Evolutionary conservation across 2,329 filamentous ascomycete genomes (phyloP), one percentile per base, ranked within the genome.

Genomic region (Xylariaceae sp.): DNA sequence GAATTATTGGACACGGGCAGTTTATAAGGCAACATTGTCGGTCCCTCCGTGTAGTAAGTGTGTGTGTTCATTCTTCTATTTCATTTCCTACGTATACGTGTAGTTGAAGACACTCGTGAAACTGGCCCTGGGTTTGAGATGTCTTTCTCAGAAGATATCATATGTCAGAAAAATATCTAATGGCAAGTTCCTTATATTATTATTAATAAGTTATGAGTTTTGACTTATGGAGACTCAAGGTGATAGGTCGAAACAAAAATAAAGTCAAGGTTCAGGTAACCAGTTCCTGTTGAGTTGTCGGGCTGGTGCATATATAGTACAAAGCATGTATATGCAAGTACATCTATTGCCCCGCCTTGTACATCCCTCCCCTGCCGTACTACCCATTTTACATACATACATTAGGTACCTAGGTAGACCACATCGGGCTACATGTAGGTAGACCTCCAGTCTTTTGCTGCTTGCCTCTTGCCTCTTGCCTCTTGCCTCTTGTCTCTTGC

Each of bases 61-160:
- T 26, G 23, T 26, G 23, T 26, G 23, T 26, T 26, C 23, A 26
- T 26, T 26, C 23, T 26, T n/a, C n/a, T n/a, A n/a, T n/a, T n/a
- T n/a, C n/a, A n/a, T n/a, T n/a, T n/a, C n/a, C n/a, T n/a, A n/a
- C n/a, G n/a, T n/a, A n/a, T n/a, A n/a, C n/a, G n/a, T n/a, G n/a
- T n/a, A n/a, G n/a, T n/a, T n/a, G n/a, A n/a, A n/a, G 23, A 26
- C 23, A 26, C 23, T 26, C 4, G 23, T 26, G 23, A 26, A 26
- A 26, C 23, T 26, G 23, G 23, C 23, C 23, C 23, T 4, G 23
- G 23, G 4, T 4, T 4, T 9, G 23, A 26, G 23, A 9, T 26
- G 21, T 29, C 50, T 44, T 56, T 59, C 57, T 50, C 46, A 56
- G 49, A 48, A 61, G n/a, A 60, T 62, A 62, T 59, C 51, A 62